phyloP scores from a whole-genome alignment of 225 moss, liverwort and hornwort species.

The Polytrichum commune region DNA sequence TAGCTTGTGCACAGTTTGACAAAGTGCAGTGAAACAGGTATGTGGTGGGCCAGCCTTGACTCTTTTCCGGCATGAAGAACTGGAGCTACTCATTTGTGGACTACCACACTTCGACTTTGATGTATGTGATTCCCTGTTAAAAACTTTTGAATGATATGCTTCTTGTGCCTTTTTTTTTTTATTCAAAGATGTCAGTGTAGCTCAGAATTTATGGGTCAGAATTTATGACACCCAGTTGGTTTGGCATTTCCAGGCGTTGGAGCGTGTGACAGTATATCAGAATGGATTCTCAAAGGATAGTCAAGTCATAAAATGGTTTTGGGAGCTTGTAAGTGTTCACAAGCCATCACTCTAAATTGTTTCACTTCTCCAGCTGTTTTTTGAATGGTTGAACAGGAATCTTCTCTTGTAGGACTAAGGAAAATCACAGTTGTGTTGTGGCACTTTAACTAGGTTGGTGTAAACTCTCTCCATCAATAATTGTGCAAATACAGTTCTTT shows the following conservation, averaged over 20 bases:
- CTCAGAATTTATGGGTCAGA: no score
- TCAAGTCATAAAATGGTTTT: slow-evolving; percentile 64
- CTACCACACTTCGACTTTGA: slow-evolving; percentile 81
- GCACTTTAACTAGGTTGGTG: no score
- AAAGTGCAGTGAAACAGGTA: slow-evolving; percentile 22
- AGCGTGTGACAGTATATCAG: slow-evolving; percentile 72
- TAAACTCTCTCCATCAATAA: no score
- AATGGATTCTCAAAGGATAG: slow-evolving; percentile 63
- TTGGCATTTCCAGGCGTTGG: slow-evolving; percentile 45
- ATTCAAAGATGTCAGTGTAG: not conserved
- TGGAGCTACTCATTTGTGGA: slow-evolving; percentile 74
- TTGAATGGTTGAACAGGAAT: no score
- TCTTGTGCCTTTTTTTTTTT: not conserved
- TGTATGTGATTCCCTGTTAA: slow-evolving; percentile 22
- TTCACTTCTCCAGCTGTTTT: no score
- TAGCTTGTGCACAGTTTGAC: not conserved
- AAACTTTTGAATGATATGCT: not conserved
- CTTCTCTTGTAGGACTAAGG: no score
- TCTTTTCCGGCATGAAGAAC: slow-evolving; percentile 70
- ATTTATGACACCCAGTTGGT: not conserved
- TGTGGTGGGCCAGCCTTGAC: slow-evolving; percentile 38
- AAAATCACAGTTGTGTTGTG: no score
- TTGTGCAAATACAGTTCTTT: no score
- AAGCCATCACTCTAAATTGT: not conserved
- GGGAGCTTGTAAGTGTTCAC: slow-evolving; percentile 51